A percentile compares a stretch with the other conserved stretches of the same genome.
Conservation (phyloP, 257 asterid genomes). For the Solanum sejunctum region DNA sequence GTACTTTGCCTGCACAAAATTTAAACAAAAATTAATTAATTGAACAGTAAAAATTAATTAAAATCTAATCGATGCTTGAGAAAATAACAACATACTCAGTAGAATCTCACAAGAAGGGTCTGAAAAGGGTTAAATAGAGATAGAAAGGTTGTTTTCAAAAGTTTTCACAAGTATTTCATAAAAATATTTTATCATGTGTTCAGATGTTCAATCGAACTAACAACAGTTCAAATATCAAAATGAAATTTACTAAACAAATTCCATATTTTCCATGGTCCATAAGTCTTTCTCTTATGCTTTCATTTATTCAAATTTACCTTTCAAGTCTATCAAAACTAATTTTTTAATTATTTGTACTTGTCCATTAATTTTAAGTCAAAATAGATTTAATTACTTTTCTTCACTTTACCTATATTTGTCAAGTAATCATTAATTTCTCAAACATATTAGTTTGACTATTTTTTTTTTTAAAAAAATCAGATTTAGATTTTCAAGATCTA, state of each 20-base stretch:
- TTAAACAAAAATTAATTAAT: not conserved
- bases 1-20: constrained; percentile 4
- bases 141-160: no score
- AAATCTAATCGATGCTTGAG: not conserved
- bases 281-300: not conserved
- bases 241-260: not conserved
- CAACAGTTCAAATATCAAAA: not conserved
- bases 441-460: not conserved
- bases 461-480: no score
- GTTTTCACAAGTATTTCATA: not conserved
- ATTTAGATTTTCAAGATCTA: not conserved
- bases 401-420: not conserved
- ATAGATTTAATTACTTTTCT: not conserved
- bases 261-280: not conserved
- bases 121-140: no score
- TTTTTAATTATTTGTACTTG: not conserved
- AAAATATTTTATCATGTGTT: not conserved
- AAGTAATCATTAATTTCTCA: not conserved
- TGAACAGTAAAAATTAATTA: not conserved
- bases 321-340: not conserved
- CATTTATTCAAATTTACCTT: not conserved
- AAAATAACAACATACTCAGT: not conserved
- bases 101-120: no score
- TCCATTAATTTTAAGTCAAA: not conserved
- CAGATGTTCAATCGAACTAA: accelerated